These are phyloP conservation scores for Psilocybe azurescens DNA, from an alignment of 768 basidiomycete species.

Conservation along the genomic window DNA sequence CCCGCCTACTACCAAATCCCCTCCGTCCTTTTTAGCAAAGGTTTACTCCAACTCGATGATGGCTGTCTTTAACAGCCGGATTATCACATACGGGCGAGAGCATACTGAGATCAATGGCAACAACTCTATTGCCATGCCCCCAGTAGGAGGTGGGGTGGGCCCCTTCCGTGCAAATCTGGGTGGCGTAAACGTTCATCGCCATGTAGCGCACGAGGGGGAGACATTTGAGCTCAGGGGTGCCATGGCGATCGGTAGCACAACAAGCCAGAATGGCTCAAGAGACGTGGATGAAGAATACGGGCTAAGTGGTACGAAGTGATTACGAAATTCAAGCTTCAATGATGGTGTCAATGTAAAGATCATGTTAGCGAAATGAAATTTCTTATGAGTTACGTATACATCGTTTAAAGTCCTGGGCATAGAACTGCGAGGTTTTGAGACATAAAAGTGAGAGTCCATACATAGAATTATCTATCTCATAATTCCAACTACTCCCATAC, in stretches of 20 bases:
- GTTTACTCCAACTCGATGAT: slow-evolving; percentile 17
- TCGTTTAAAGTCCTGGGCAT: too few relatives aligned
- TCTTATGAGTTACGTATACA: too few relatives aligned
- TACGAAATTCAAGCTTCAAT: too few relatives aligned
- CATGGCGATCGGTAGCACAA: not conserved
- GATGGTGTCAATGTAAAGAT: too few relatives aligned
- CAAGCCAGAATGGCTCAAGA: not conserved
- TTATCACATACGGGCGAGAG: not conserved
- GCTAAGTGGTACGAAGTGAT: not conserved
- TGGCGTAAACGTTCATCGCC: not conserved
- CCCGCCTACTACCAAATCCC: slow-evolving; percentile 10
- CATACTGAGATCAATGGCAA: not conserved
- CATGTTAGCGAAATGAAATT: too few relatives aligned
- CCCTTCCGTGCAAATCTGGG: not conserved
- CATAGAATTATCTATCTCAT: too few relatives aligned
- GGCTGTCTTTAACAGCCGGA: slow-evolving; percentile 12
- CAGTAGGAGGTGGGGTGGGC: not conserved
- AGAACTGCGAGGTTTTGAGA: too few relatives aligned
- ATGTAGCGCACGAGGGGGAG: not conserved
- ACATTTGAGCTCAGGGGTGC: not conserved
- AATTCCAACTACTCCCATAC: too few relatives aligned
- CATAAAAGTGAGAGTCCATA: too few relatives aligned
- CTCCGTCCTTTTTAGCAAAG: slow-evolving; percentile 6
- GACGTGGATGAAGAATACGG: not conserved
- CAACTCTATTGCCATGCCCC: not conserved